A percentile compares a stretch with the other conserved stretches of the same genome.
phyloP scores from a whole-genome alignment of 768 basidiomycete genomes.

The Cystobasidium ongulense region DNA sequence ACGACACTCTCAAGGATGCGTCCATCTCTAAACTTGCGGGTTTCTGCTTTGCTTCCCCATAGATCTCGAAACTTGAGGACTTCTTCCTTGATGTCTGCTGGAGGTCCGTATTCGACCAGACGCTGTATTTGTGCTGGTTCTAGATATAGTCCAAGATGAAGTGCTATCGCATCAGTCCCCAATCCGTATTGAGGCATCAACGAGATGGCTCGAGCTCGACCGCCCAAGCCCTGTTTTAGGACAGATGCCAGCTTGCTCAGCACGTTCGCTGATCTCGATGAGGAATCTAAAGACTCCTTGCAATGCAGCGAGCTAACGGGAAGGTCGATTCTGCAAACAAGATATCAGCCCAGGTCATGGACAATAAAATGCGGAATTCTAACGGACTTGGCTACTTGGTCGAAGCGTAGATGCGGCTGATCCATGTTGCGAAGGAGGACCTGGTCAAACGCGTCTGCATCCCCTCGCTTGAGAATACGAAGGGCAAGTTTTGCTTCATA shows the following conservation, averaged over 20 bases:
- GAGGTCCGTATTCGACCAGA: conserved; percentile 85
- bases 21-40: conserved; percentile 92
- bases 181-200: conserved; percentile 10
- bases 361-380: neutral
- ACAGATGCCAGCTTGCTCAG: conserved; percentile 41
- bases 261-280: conserved; percentile 35
- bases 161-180: conserved; percentile 6
- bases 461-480: conserved; percentile 46
- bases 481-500: conserved; percentile 56
- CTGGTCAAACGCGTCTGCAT: conserved; percentile 33
- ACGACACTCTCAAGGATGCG: conserved; percentile 88
- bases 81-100: conserved; percentile 56
- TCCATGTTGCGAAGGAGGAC: conserved; percentile 30
- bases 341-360: neutral
- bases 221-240: conserved; percentile 60
- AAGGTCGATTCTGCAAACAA: neutral
- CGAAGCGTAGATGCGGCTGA: conserved; percentile 8
- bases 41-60: conserved; percentile 87
- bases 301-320: conserved; percentile 1
- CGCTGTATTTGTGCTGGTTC: conserved; percentile 65
- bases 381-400: conserved; percentile 29
- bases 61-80: conserved; percentile 62
- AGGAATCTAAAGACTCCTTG: conserved; percentile 32
- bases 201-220: conserved; percentile 60
- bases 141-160: conserved; percentile 69